Conservation (phyloP, 2,329 filamentous ascomycete species). For the Blumeria graminis region DNA sequence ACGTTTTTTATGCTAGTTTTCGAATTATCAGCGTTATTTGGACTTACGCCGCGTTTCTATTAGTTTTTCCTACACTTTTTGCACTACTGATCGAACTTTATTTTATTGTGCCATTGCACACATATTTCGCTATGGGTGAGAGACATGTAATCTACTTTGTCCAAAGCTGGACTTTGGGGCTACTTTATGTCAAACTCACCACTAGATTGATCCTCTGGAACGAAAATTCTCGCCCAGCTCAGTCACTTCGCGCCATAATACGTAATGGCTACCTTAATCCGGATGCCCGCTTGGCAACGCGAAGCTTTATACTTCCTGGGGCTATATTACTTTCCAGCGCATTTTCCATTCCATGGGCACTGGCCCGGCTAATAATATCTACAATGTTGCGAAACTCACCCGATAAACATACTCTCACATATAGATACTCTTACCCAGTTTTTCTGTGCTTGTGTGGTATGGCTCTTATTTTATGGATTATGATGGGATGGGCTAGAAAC, state of each 20-base stretch:
- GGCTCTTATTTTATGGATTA: conserved; percentile 25
- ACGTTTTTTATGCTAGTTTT: conserved; percentile 4
- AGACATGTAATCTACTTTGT: conserved; percentile 62
- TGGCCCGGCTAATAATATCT: conserved; percentile 28
- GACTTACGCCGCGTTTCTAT: conserved; percentile 45
- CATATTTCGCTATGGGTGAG: conserved; percentile 15
- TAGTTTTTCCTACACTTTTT: conserved; percentile 63
- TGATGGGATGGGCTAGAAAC: conserved; percentile 37
- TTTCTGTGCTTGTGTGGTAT: conserved; percentile 17
- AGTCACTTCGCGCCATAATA: conserved; percentile 50
- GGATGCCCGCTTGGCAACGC: conserved; percentile 54
- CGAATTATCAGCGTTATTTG: conserved; percentile 32
- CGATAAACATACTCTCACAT: conserved; percentile 17
- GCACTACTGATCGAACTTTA: conserved; percentile 72
- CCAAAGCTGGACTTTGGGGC: conserved; percentile 80
- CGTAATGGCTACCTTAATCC: conserved; percentile 57
- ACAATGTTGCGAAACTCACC: conserved; percentile 12
- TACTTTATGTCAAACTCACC: conserved; percentile 69
- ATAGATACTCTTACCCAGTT: conserved; percentile 52
- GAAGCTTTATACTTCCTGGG: conserved; percentile 64
- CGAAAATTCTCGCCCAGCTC: conserved; percentile 43
- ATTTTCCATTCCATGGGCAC: conserved; percentile 35
- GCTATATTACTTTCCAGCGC: conserved; percentile 34
- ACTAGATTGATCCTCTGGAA: conserved; percentile 44
- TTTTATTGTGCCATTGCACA: conserved; percentile 48